These are phyloP conservation scores for Aspergillus diversus DNA, from an alignment of 495 filamentous ascomycete genomes.

Conservation along the genomic window DNA sequence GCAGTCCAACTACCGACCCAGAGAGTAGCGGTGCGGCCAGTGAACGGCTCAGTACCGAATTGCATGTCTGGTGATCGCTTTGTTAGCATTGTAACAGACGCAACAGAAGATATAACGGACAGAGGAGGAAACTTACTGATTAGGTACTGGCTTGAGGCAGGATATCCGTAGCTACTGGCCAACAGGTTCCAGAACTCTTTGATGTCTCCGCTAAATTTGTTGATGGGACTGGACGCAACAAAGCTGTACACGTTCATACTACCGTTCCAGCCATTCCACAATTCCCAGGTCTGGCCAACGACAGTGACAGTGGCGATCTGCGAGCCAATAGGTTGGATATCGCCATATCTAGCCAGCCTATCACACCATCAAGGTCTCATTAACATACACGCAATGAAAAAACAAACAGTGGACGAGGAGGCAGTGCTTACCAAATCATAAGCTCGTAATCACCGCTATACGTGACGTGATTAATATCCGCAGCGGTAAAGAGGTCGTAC, in stretches of 20 bases:
- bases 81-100: slow-evolving; percentile 1
- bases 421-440: slow-evolving; percentile 49
- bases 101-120: neutral
- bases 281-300: slow-evolving; percentile 37
- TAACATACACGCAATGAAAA: too few species aligned
- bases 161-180: slow-evolving; percentile 36
- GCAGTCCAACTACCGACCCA: slow-evolving; percentile 27
- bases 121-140: slow-evolving; percentile 40
- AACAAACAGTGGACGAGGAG: too few species aligned
- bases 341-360: slow-evolving; percentile 44
- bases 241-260: slow-evolving; percentile 51
- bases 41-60: slow-evolving; percentile 53
- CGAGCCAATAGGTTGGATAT: slow-evolving; percentile 45
- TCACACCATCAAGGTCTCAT: neutral
- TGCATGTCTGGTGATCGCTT: slow-evolving; percentile 34
- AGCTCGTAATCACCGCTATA: slow-evolving; percentile 52
- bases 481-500: slow-evolving; percentile 53
- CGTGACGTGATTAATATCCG: slow-evolving; percentile 47
- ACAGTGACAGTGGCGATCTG: slow-evolving; percentile 33
- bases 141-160: slow-evolving; percentile 44
- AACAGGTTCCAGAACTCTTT: slow-evolving; percentile 51
- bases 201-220: slow-evolving; percentile 40
- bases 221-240: slow-evolving; percentile 36
- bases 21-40: slow-evolving; percentile 30
- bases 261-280: slow-evolving; percentile 44